Evolutionary conservation across 2,329 filamentous ascomycete species (phyloP), one percentile per base, ranked within the genome.

Genomic region (Xylaria sp.): DNA sequence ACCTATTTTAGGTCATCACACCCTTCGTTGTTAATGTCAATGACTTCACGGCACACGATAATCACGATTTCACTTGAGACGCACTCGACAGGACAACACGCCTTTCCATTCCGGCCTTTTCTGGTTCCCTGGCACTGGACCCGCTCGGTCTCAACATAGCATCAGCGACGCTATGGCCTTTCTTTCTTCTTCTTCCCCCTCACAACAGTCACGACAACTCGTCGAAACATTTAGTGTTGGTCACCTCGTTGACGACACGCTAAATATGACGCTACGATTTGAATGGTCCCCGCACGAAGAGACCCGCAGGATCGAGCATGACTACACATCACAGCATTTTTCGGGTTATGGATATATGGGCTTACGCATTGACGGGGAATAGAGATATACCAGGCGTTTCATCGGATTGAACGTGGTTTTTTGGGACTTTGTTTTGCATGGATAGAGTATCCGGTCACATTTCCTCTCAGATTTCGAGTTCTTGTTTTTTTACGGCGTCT

Each of bases 341-440:
- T 36, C 27, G 49, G 58, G 44, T 42, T 56, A 61, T 61, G 57
- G 64, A 42, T 58, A 65, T 29, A 66, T 45, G 65, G 58, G 29
- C 49, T 61, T 47, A 68, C 54, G 69, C 65, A 72, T 66, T 66
- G 63, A 62, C 38, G 27, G 56, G 60, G 51, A 47, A 51, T 61
- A 60, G 61, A 65, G 58, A 70, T 71, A 71, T 70, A 69, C 68
- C 67, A 70, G 72, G 71, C 69, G 70, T 72, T 71, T 61, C 45
- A 38, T 25, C 33, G 22, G 62, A 50, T 11, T 60, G 45, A 51
- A 29, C 11, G 39, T 51, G 61, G 49, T 53, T 57, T 58, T 1
- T 60, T 13, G 42, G 62, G 33, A 44, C 47, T 66, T 25, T 47
- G n/a, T 56, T n/a, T 69, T 63, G 49, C 49, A 51, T 61, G 54